phyloP scores from a whole-genome alignment of 2,329 filamentous ascomycete genomes.

The Beauveria medogensis region DNA sequence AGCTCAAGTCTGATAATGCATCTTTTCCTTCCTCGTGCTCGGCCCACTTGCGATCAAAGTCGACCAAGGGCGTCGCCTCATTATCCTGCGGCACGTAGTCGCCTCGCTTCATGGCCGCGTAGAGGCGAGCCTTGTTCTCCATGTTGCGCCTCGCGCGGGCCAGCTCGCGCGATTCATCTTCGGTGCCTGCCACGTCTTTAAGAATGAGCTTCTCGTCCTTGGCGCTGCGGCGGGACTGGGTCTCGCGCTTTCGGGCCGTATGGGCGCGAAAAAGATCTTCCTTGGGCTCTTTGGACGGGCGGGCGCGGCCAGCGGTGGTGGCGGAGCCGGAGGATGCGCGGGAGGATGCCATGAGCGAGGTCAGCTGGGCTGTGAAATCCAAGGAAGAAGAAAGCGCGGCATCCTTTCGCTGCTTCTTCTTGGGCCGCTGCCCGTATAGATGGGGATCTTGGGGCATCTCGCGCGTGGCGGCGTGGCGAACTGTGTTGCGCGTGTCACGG shows the following conservation, averaged over 20 bases:
- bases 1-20: conserved; percentile 36
- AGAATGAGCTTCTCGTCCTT: conserved; percentile 42
- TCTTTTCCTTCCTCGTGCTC: conserved; percentile 52
- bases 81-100: conserved; percentile 65
- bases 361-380: conserved; percentile 82
- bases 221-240: conserved; percentile 29
- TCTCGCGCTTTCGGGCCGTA: conserved; percentile 18
- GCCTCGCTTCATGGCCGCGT: conserved; percentile 85
- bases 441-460: conserved; percentile 50
- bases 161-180: conserved; percentile 59
- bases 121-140: conserved; percentile 83
- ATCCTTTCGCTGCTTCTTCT: conserved; percentile 62
- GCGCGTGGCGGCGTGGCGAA: not conserved
- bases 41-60: conserved; percentile 96
- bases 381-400: conserved; percentile 65
- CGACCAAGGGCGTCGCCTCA: conserved; percentile 62
- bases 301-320: conserved; percentile 31
- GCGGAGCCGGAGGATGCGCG: conserved; percentile 25
- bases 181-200: conserved; percentile 45
- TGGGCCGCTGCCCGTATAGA: conserved; percentile 68
- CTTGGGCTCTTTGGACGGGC: conserved; percentile 38
- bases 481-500: not conserved
- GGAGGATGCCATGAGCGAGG: conserved; percentile 62
- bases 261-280: conserved; percentile 36
- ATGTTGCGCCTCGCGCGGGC: conserved; percentile 70